Evolutionary conservation across 148 eudicot species (phyloP), one percentile per base, ranked within the genome.

Genomic region (Simmondsia chinensis): DNA sequence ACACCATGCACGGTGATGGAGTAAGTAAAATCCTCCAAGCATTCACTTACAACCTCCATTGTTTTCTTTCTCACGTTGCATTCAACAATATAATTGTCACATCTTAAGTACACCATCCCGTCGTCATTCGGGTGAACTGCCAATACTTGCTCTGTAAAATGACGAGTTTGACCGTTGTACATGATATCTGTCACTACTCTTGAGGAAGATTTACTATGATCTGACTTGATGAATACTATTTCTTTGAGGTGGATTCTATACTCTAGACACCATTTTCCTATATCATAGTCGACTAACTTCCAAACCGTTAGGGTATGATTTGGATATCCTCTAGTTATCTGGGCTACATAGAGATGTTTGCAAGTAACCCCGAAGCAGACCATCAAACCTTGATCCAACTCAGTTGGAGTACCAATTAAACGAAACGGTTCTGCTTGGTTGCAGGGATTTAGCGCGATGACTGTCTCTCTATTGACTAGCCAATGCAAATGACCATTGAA

Each of bases 1-100:
- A 48, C 56, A 26, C 61, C 55, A 20, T 39, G 43, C 8, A 61
- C 55, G 40, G 60, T 61, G 47, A 63, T 10, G 21, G 68, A 54
- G 28, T 47, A 33, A 4, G 15, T 48, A 5, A 61, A 54, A 24
- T 55, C 61, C 22, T 8, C 50, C 56, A 54, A 48, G 5, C 48
- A 63, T 17, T 63, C 50, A 34, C 61, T 28, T 14, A 54, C 39
- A 16, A 54, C 26, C 28, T 54, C 37, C 4, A 48, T 10, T 18
- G 44, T 40, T 20, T 18, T 48, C 41, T 33, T 20, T 33, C 38
- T 45, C 3, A 48, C 22, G 22, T 55, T 17, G 15, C 56, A 63
- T 38, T 38, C 12, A 37, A 63, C 54, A 26, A 63, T 48, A 13
- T 28, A 18, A 16, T 55, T 47, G 36, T 57, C 34, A 20, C 47